phyloP scores from a whole-genome alignment of 441 rosid genomes.

The Aquilaria agallochum region DNA sequence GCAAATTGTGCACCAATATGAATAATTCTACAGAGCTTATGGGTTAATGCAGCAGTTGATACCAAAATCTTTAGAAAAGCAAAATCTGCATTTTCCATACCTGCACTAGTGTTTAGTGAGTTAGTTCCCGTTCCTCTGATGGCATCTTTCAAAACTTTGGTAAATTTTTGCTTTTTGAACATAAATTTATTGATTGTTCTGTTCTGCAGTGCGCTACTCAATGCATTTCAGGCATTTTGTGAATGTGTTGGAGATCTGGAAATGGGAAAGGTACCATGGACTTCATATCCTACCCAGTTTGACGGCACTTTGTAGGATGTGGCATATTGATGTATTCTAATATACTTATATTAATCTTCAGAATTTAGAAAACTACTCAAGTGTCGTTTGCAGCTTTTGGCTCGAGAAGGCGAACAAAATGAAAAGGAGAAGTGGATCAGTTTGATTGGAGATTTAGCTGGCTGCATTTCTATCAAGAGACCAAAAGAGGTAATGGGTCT shows the following conservation, averaged over 20 bases:
- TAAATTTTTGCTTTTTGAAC: not conserved
- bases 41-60: too few species aligned
- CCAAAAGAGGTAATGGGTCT: constrained; percentile 78
- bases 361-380: constrained; percentile 12
- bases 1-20: too few species aligned
- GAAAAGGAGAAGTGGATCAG: constrained; percentile 94
- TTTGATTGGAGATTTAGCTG: constrained; percentile 87
- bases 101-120: not conserved
- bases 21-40: too few species aligned
- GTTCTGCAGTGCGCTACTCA: constrained; percentile 78
- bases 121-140: too few species aligned
- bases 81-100: too few species aligned
- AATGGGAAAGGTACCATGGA: constrained; percentile 89
- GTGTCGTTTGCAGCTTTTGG: constrained; percentile 63
- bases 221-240: constrained; percentile 96
- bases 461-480: constrained; percentile 94
- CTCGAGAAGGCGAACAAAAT: constrained; percentile 84
- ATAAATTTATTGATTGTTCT: constrained; percentile 5
- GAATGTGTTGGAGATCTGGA: constrained; percentile 99
- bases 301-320: constrained; percentile 5
- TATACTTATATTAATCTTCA: constrained; percentile 3
- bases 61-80: too few species aligned
- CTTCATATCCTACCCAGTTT: constrained; percentile 8
- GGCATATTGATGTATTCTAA: constrained; percentile 7
- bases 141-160: too few species aligned